These are phyloP conservation scores for Allantophomopsis lycopodina DNA, from an alignment of 2,329 filamentous ascomycete genomes.

Conservation along the genomic window DNA sequence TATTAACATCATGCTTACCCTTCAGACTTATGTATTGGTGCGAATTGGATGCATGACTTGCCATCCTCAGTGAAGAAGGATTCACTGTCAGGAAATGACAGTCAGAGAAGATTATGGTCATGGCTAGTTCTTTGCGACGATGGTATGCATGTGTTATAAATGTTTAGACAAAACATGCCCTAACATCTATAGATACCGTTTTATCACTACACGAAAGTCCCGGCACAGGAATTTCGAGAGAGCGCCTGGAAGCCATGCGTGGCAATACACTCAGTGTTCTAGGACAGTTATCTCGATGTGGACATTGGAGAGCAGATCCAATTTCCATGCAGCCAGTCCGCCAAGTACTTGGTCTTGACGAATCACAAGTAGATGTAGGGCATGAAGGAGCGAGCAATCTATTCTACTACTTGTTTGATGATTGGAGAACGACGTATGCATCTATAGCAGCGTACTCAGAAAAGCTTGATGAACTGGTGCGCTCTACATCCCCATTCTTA, in stretches of 20 bases:
- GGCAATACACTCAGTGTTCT: conserved; percentile 48
- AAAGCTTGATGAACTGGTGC: conserved; percentile 34
- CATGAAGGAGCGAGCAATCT: conserved; percentile 42
- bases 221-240: conserved; percentile 13
- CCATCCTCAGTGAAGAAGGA: conserved; percentile 10
- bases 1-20: conserved; percentile 5
- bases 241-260: conserved; percentile 22
- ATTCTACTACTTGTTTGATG: conserved; percentile 56
- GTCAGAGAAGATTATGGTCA: conserved; percentile 44
- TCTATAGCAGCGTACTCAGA: conserved; percentile 31
- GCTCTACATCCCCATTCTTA: conserved; percentile 5
- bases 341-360: conserved; percentile 13
- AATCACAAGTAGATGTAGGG: conserved; percentile 14
- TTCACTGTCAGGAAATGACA: conserved; percentile 14
- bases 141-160: conserved; percentile 22
- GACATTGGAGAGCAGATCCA: conserved; percentile 17
- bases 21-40: conserved; percentile 54
- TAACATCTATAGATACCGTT: conserved; percentile 37
- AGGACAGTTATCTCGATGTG: conserved; percentile 40
- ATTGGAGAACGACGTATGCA: conserved; percentile 45
- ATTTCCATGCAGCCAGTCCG: conserved; percentile 17
- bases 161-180: background rate
- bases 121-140: conserved; percentile 60
- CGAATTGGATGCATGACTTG: conserved; percentile 44
- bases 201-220: conserved; percentile 55